A percentile compares a stretch with the other conserved stretches of the same genome.
Evolutionary conservation across 208 protist genomes (phyloP).

Genomic region (Naegleria lovaniensis): DNA sequence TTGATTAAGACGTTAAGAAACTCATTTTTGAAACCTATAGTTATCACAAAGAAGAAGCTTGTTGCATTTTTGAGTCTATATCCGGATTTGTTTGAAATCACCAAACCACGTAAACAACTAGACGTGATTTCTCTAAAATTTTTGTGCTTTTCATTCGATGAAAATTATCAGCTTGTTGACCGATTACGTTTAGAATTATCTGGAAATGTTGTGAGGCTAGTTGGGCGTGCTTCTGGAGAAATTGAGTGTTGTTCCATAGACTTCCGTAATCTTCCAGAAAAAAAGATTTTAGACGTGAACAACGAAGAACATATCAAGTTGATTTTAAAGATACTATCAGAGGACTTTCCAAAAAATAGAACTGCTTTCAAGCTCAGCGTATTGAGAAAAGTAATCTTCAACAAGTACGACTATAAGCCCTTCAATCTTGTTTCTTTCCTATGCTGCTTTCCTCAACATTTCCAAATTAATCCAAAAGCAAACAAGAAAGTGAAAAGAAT

Average conservation of each 20-base stretch:
- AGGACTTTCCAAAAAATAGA: not conserved
- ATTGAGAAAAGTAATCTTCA: not conserved
- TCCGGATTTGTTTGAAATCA: not conserved
- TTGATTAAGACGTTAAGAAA: not conserved
- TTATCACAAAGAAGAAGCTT: not conserved
- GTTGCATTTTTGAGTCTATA: not conserved
- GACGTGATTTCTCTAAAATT: not conserved
- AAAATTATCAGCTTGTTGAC: not conserved
- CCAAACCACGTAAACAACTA: not conserved
- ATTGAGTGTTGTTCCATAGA: not conserved
- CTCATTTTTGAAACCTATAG: not conserved
- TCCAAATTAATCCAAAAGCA: not conserved
- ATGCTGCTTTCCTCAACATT: not conserved
- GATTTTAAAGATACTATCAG: not conserved
- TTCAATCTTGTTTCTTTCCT: not conserved
- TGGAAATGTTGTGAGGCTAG: no score
- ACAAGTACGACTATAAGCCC: not conserved
- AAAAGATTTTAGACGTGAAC: not conserved
- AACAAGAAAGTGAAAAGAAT: not conserved
- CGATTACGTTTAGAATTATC: not conserved
- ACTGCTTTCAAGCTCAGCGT: not conserved
- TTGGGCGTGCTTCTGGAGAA: not conserved
- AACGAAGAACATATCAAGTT: constrained; percentile 1
- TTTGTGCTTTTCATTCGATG: not conserved
- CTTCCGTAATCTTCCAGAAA: not conserved